These are phyloP conservation scores for Phoenix dactylifera DNA, from an alignment of 176 grass and related monocot species.

Conservation along the genomic window DNA sequence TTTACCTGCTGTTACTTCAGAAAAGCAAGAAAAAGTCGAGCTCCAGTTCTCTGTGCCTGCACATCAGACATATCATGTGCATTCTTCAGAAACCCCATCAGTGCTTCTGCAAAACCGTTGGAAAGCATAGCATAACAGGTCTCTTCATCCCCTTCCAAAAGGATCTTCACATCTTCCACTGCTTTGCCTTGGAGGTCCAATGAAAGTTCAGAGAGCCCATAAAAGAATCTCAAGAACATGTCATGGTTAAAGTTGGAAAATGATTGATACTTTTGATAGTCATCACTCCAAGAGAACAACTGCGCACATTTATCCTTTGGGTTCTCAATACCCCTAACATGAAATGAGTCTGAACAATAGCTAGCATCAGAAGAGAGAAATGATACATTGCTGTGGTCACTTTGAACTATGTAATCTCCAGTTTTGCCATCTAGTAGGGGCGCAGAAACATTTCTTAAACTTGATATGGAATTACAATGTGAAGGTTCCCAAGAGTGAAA, in stretches of 20 bases:
- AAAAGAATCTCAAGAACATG: constrained; percentile 72
- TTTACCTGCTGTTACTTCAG: constrained; percentile 58
- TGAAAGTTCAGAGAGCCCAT: constrained; percentile 53
- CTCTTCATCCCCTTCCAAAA: constrained; percentile 61
- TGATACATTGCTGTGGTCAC: constrained; percentile 59
- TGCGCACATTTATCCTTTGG: constrained; percentile 30
- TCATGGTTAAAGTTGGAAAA: constrained; percentile 64
- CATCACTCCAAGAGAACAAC: constrained; percentile 65
- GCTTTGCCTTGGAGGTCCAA: constrained; percentile 46
- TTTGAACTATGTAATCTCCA: constrained; percentile 43
- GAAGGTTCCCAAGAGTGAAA: constrained; percentile 46
- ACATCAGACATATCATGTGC: constrained; percentile 31
- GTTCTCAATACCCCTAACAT: constrained; percentile 35
- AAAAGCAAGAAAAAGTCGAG: constrained; percentile 59
- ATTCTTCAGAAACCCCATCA: constrained; percentile 56
- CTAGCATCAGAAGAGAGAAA: constrained; percentile 57
- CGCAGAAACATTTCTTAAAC: constrained; percentile 73
- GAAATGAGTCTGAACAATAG: constrained; percentile 52
- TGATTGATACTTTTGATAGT: constrained; percentile 59
- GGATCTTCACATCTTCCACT: constrained; percentile 55
- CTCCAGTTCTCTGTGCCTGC: constrained; percentile 37
- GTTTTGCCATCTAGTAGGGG: constrained; percentile 58
- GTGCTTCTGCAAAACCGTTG: constrained; percentile 87
- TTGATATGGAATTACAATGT: constrained; percentile 70
- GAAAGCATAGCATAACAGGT: constrained; percentile 43